phyloP scores from a whole-genome alignment of 345 rosid species.

The Triadica sebifera region DNA sequence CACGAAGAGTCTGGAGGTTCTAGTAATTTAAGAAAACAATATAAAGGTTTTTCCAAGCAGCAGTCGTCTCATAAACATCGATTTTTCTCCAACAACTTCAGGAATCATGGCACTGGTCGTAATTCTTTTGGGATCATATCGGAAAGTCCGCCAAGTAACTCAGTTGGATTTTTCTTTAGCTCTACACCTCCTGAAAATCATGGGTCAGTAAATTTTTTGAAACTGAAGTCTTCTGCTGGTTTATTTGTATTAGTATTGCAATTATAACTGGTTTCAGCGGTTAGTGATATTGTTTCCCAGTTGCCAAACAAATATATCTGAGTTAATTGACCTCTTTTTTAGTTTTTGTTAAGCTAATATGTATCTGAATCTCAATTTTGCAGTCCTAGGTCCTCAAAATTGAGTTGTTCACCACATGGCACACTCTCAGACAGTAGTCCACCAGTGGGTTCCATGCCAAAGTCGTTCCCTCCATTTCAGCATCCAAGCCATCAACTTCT shows the following conservation, averaged over 20 bases:
- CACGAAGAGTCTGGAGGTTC: constrained; percentile 60
- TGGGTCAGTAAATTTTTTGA: constrained; percentile 51
- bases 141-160: constrained; percentile 94
- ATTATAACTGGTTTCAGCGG: constrained; percentile 3
- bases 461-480: constrained; percentile 86
- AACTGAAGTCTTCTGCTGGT: constrained; percentile 2
- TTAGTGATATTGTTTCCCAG: constrained; percentile 1
- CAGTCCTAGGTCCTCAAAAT: constrained; percentile 74
- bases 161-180: constrained; percentile 93
- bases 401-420: constrained; percentile 79
- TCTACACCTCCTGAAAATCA: constrained; percentile 92
- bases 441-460: constrained; percentile 94
- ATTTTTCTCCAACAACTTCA: constrained; percentile 77
- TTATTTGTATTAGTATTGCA: neutral
- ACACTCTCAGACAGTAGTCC: constrained; percentile 77
- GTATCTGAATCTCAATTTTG: constrained; percentile 20
- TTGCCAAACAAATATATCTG: neutral
- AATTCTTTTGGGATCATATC: constrained; percentile 56
- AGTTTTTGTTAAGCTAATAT: constrained; percentile 13
- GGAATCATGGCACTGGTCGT: constrained; percentile 56
- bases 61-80: constrained; percentile 64
- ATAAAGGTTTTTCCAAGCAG: constrained; percentile 57
- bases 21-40: constrained; percentile 55
- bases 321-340: neutral
- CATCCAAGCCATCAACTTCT: constrained; percentile 95